Evolutionary conservation across 2,329 filamentous ascomycete genomes (phyloP), one percentile per base, ranked within the genome.

Genomic region (Apiospora saccharicola): DNA sequence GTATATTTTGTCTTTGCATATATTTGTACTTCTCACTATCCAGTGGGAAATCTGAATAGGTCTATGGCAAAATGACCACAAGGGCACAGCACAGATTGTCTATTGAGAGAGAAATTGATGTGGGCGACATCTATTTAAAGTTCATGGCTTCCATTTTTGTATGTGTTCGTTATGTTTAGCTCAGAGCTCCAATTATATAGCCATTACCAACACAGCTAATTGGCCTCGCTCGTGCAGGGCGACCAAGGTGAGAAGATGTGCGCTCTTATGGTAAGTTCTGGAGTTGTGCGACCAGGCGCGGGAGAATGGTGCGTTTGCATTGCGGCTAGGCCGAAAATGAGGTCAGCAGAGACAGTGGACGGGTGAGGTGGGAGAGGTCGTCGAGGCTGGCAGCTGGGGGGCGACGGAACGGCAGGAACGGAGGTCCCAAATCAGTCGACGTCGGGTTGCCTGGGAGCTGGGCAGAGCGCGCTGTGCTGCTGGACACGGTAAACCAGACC

Each of bases 401-500:
- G 22, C 34, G 6, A 64, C 57, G 57, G 57, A 64, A 64, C 57
- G 57, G 57, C 57, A 64, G 57, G 57, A 41, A 64, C 57, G 57
- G 57, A 64, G 57, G 57, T 64, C 57, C 22, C 19, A 41, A 64
- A 41, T 41, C 53, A 34, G 26, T 53, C 26, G 14, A 44, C 43
- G 43, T 44, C 26, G 41, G 16, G 34, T 64, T 34, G 16, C 34
- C 41, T 34, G 57, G 57, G 34, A 53, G 47, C 47, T 51, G 47
- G 47, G 47, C 51, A 53, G 24, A 26, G n/a, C n/a, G 13, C 51
- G 51, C 51, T 30, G 51, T 13, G 8, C 12, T 14, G 26, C 53
- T 57, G 26, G 53, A 61, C 53, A 61, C 53, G 53, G 53, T 61
- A 61, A 61, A 61, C 53, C 57, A 64, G 57, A 41, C 57, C 34